Percentiles rank a stretch among this genome's conserved stretches.
Conservation (phyloP, 306 rosid genomes). For the Abrus pulchellus region DNA sequence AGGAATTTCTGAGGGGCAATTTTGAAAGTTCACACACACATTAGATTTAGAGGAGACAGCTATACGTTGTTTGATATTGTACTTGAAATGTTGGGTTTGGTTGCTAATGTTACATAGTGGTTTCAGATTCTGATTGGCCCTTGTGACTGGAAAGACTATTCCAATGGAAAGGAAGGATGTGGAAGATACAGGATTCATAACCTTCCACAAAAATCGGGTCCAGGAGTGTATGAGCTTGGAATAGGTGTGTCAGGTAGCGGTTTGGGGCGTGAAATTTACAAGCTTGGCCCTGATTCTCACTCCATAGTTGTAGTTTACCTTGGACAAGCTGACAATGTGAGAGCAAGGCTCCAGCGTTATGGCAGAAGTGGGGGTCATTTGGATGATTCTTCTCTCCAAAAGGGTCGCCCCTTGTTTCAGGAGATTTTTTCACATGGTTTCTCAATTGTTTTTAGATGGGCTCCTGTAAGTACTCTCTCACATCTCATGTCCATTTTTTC, state of each 20-base stretch:
- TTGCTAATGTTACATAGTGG: conserved; percentile 19
- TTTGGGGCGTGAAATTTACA: conserved; percentile 65
- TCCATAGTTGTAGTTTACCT: conserved; percentile 69
- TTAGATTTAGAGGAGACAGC: not conserved
- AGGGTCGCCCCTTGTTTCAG: conserved; percentile 67
- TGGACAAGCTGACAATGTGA: conserved; percentile 82
- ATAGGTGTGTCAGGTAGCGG: conserved; percentile 51
- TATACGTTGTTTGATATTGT: too few relatives aligned
- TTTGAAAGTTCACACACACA: not conserved
- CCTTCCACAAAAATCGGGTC: conserved; percentile 59
- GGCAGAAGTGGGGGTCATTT: conserved; percentile 85
- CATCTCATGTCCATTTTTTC: conserved; percentile 5
- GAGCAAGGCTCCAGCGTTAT: conserved; percentile 72
- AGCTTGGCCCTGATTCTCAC: conserved; percentile 54
- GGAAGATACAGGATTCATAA: conserved; percentile 74
- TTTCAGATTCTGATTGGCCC: conserved; percentile 83
- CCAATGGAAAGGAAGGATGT: conserved; percentile 77
- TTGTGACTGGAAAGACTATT: conserved; percentile 81
- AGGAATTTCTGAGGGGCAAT: not conserved
- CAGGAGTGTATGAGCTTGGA: conserved; percentile 91
- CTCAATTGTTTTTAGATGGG: conserved; percentile 86
- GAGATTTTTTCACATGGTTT: conserved; percentile 65
- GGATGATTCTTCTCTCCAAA: conserved; percentile 49
- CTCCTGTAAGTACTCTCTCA: conserved; percentile 66
- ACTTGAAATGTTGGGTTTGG: not conserved